These are phyloP conservation scores for Kalmusia sp. DNA, from an alignment of 2,329 filamentous ascomycete genomes.

Conservation along the genomic window DNA sequence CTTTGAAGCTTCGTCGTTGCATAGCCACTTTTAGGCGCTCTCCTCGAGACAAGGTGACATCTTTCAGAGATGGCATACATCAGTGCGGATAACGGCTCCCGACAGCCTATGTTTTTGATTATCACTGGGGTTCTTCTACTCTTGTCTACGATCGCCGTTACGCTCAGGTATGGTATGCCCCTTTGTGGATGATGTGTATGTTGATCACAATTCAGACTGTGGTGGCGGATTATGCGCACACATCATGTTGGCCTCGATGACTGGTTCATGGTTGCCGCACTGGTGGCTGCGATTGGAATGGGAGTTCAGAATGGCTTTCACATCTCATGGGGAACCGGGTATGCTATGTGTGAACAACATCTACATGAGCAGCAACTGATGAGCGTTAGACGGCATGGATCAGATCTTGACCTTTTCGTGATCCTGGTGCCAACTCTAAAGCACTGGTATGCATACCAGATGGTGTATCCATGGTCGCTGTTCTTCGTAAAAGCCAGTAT, in stretches of 20 bases:
- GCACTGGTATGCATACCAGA: slow-evolving; percentile 34
- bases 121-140: slow-evolving; percentile 18
- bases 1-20: not conserved
- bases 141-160: slow-evolving; percentile 16
- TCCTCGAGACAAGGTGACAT: not conserved
- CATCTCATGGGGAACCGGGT: slow-evolving; percentile 22
- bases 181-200: not conserved
- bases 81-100: slow-evolving; percentile 21
- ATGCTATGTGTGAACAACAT: not conserved
- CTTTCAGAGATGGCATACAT: slow-evolving; percentile 16
- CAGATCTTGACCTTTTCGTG: slow-evolving; percentile 14
- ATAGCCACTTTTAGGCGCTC: not conserved
- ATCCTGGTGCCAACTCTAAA: slow-evolving; percentile 26
- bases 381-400: slow-evolving; percentile 13
- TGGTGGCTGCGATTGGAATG: slow-evolving; percentile 12
- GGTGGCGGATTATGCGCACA: slow-evolving; percentile 17
- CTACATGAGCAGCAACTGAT: not conserved
- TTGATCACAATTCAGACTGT: slow-evolving; percentile 12
- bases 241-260: slow-evolving; percentile 24
- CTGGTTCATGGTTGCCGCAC: slow-evolving; percentile 22
- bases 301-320: slow-evolving; percentile 16
- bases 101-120: slow-evolving; percentile 28
- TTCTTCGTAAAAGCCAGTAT: slow-evolving; percentile 31
- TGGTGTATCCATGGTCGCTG: slow-evolving; percentile 29
- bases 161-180: not conserved